These are phyloP conservation scores for Calycina herbarum DNA, from an alignment of 2,329 filamentous ascomycete species.

Conservation along the genomic window DNA sequence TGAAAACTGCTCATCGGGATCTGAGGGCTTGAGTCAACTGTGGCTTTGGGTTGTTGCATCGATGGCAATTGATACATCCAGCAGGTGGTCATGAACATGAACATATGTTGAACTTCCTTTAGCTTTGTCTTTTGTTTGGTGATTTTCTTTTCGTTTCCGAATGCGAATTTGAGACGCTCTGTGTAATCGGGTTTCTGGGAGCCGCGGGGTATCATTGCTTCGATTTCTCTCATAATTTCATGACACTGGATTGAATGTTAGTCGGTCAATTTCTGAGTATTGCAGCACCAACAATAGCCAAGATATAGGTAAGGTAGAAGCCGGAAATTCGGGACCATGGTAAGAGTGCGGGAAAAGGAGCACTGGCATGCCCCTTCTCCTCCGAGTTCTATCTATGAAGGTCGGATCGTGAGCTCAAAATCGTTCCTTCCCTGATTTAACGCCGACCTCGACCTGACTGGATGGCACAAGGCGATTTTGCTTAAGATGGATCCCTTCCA, in stretches of 20 bases:
- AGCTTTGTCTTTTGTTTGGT: constrained; percentile 17
- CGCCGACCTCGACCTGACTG: too few relatives aligned
- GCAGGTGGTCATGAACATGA: constrained; percentile 25
- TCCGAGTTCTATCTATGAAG: too few relatives aligned
- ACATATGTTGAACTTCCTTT: constrained; percentile 22
- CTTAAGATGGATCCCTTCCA: too few relatives aligned
- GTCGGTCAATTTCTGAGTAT: too few relatives aligned
- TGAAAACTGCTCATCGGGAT: neutral
- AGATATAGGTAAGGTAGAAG: too few relatives aligned
- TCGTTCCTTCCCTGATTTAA: neutral
- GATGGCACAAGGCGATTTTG: too few relatives aligned
- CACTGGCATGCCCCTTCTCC: too few relatives aligned
- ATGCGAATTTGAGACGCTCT: constrained; percentile 19
- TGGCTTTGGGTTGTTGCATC: neutral
- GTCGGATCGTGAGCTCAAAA: neutral
- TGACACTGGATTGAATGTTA: too few relatives aligned
- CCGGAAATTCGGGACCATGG: too few relatives aligned
- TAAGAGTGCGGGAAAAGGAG: too few relatives aligned
- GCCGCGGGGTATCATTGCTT: constrained; percentile 16
- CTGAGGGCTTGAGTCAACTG: neutral
- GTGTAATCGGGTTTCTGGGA: constrained; percentile 19
- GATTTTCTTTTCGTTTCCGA: constrained; percentile 19
- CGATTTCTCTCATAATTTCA: constrained; percentile 16
- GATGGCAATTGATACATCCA: constrained; percentile 21
- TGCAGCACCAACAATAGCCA: too few relatives aligned